phyloP scores from a whole-genome alignment of 2,329 filamentous ascomycete species.

The Lachnellula subtilissima region DNA sequence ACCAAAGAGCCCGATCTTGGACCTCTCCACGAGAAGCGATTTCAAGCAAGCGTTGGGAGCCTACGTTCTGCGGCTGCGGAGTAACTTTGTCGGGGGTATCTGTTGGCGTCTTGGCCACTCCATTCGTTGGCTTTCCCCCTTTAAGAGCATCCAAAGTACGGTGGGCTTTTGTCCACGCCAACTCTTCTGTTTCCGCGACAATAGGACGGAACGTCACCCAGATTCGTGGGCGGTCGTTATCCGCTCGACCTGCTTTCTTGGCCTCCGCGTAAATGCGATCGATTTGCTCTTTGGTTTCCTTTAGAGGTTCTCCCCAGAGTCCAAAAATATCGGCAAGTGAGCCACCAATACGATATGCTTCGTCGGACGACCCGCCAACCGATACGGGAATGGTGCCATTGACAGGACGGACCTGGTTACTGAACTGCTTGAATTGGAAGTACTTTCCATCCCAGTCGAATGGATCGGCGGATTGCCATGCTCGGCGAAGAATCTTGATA shows the following conservation, averaged over 20 bases:
- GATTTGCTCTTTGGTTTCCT: constrained; percentile 60
- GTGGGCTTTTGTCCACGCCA: constrained; percentile 58
- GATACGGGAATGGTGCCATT: constrained; percentile 53
- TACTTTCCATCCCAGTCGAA: constrained; percentile 59
- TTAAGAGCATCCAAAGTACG: constrained; percentile 49
- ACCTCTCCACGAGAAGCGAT: constrained; percentile 52
- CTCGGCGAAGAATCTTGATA: constrained; percentile 54
- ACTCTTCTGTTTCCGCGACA: constrained; percentile 54
- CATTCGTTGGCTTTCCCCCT: constrained; percentile 34
- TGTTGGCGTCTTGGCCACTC: constrained; percentile 28
- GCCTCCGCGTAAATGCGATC: constrained; percentile 55
- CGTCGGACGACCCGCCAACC: constrained; percentile 54
- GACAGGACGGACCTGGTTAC: constrained; percentile 48
- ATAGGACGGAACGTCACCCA: constrained; percentile 63
- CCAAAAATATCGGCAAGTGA: constrained; percentile 57
- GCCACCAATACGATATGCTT: constrained; percentile 56
- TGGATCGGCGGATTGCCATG: constrained; percentile 51
- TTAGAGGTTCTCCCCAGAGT: constrained; percentile 59
- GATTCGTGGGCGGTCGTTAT: constrained; percentile 49
- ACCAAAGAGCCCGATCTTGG: constrained; percentile 59
- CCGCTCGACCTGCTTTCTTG: constrained; percentile 48
- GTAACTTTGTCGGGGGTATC: constrained; percentile 17
- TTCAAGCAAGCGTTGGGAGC: constrained; percentile 53
- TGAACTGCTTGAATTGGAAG: constrained; percentile 55
- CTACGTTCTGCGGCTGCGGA: constrained; percentile 54